A percentile compares a stretch with the other conserved stretches of the same genome.
Evolutionary conservation across 2,329 filamentous ascomycete genomes (phyloP).

Genomic region (Coniosporium tulheliwenetii): DNA sequence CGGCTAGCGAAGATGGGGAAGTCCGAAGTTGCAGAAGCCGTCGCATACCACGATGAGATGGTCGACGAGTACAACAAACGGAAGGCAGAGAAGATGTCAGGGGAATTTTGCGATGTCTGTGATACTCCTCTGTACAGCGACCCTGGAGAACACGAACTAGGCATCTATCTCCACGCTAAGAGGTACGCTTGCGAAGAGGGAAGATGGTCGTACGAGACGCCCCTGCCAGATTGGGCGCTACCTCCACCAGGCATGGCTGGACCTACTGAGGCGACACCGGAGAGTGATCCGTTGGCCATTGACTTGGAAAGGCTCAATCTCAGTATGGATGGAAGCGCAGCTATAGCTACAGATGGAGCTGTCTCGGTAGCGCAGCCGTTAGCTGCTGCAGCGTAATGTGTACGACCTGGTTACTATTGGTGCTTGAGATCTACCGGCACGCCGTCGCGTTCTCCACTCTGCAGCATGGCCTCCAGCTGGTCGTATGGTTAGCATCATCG

Average conservation of each 20-base stretch:
- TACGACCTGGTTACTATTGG: conserved; percentile 1
- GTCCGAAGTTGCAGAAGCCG: conserved; percentile 75
- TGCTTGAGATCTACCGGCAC: conserved; percentile 14
- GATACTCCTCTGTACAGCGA: conserved; percentile 85
- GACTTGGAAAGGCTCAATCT: conserved; percentile 24
- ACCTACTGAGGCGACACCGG: conserved; percentile 46
- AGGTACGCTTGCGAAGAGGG: conserved; percentile 76
- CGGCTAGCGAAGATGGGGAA: conserved; percentile 85
- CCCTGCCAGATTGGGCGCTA: conserved; percentile 72
- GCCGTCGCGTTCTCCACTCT: conserved; percentile 23
- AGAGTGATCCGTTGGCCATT: conserved; percentile 29
- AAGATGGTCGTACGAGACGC: conserved; percentile 74
- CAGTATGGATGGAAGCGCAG: background rate
- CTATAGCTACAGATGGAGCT: background rate
- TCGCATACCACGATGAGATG: conserved; percentile 89
- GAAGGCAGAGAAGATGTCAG: conserved; percentile 88
- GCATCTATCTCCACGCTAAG: conserved; percentile 84
- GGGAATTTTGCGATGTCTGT: conserved; percentile 65
- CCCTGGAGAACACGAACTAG: conserved; percentile 76
- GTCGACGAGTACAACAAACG: conserved; percentile 78
- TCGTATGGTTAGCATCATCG: background rate
- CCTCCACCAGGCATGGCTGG: conserved; percentile 60
- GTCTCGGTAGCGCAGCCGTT: too few relatives aligned
- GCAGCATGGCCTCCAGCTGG: conserved; percentile 21
- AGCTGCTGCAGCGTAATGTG: too few relatives aligned